phyloP scores from a whole-genome alignment of 2,329 filamentous ascomycete species.

The Aphanocladium album region DNA sequence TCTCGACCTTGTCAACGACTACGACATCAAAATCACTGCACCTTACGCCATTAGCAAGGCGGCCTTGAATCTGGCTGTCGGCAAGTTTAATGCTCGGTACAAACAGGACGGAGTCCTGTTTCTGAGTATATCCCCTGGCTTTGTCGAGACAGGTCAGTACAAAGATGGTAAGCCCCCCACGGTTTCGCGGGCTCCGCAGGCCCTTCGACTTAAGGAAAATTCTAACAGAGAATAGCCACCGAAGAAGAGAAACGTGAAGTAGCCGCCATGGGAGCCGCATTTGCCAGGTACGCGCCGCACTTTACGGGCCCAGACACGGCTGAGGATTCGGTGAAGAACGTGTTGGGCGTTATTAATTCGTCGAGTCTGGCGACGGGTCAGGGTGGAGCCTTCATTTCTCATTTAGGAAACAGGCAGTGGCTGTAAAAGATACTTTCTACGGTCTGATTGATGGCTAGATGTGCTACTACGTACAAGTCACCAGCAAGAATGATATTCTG shows the following conservation, averaged over 20 bases:
- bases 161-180: constrained; percentile 19
- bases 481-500: too few relatives aligned
- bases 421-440: constrained; percentile 25
- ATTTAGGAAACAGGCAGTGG: constrained; percentile 50
- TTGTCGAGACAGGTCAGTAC: constrained; percentile 39
- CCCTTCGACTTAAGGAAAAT: background rate
- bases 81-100: constrained; percentile 49
- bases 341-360: constrained; percentile 22
- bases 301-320: constrained; percentile 31
- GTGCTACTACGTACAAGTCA: too few relatives aligned
- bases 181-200: background rate
- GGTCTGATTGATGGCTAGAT: too few relatives aligned
- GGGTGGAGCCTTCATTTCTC: constrained; percentile 49
- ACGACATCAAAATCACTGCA: constrained; percentile 27
- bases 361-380: constrained; percentile 38
- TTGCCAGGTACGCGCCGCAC: constrained; percentile 34
- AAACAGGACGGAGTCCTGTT: constrained; percentile 47
- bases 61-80: constrained; percentile 46
- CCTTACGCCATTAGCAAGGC: constrained; percentile 48
- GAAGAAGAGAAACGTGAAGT: constrained; percentile 25
- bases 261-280: constrained; percentile 18
- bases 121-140: constrained; percentile 45
- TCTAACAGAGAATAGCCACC: constrained; percentile 19
- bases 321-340: constrained; percentile 28
- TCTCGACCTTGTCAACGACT: constrained; percentile 33